Percentiles rank a stretch among this genome's conserved stretches.
Conservation (phyloP, 2,329 filamentous ascomycete genomes). For the Cadophora sp. region DNA sequence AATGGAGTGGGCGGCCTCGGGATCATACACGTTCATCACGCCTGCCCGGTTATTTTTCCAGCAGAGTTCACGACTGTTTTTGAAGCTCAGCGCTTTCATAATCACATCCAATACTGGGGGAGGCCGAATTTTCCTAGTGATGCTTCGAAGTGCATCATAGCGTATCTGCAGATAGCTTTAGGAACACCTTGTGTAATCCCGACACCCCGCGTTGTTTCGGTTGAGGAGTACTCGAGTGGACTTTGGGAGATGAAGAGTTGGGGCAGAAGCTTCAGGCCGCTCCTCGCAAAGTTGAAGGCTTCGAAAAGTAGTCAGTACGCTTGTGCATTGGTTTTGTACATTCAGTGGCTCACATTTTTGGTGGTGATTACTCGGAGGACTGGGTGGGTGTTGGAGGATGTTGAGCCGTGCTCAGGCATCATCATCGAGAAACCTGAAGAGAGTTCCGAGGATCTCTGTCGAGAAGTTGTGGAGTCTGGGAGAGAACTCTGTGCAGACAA, state of each 20-base stretch:
- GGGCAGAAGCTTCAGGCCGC: not conserved
- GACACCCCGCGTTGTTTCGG: not conserved
- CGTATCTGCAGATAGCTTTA: not conserved
- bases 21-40: not conserved
- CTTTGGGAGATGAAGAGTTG: not conserved
- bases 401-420: no score
- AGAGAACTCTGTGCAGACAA: not conserved
- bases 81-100: constrained; percentile 3
- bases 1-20: not conserved
- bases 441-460: not conserved
- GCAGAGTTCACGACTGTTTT: not conserved
- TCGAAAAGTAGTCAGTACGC: not conserved
- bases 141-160: not conserved
- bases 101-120: constrained; percentile 12
- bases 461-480: not conserved
- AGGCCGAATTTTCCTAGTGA: not conserved
- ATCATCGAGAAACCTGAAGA: not conserved
- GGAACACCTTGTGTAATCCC: not conserved
- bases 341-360: not conserved
- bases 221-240: not conserved
- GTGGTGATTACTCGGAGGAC: not conserved
- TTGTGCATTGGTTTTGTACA: not conserved
- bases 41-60: not conserved
- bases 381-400: not conserved
- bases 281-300: not conserved